Evolutionary conservation across 148 eudicot genomes (phyloP).

Genomic region (Beta vulgaris): DNA sequence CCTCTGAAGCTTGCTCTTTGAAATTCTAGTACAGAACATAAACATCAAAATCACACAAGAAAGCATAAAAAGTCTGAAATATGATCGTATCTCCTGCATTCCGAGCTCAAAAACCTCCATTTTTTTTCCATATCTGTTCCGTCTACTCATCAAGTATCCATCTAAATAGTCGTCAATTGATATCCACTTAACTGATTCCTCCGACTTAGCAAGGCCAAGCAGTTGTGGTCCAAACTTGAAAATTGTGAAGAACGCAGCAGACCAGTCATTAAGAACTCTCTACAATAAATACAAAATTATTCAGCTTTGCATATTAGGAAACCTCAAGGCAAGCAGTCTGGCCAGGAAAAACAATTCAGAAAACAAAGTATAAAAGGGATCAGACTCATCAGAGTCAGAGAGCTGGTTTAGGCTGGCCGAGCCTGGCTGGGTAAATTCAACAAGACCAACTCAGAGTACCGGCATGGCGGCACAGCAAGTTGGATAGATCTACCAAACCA

Average conservation of each 20-base stretch:
- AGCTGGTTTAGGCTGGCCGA: neutral
- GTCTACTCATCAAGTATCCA: conserved; percentile 80
- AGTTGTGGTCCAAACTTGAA: conserved; percentile 68
- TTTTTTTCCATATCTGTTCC: conserved; percentile 82
- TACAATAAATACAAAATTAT: conserved; percentile 27
- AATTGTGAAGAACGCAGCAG: conserved; percentile 74
- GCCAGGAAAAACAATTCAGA: neutral
- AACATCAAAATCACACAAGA: conserved; percentile 88
- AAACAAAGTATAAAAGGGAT: neutral
- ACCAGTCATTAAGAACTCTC: conserved; percentile 89
- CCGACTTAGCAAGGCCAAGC: conserved; percentile 39
- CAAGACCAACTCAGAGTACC: no score
- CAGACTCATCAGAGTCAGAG: no score
- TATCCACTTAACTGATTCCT: conserved; percentile 50
- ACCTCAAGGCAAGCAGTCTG: neutral
- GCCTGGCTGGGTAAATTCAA: no score
- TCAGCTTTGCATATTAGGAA: neutral
- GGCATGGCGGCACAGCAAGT: no score
- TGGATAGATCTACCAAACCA: neutral
- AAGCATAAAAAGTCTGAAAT: conserved; percentile 81
- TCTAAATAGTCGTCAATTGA: conserved; percentile 88
- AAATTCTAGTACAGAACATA: conserved; percentile 93
- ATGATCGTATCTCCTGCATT: conserved; percentile 85
- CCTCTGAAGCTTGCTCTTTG: conserved; percentile 72
- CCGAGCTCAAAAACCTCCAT: conserved; percentile 88